Conservation (phyloP, 495 filamentous ascomycete species). For the Oleoguttula mirabilis region DNA sequence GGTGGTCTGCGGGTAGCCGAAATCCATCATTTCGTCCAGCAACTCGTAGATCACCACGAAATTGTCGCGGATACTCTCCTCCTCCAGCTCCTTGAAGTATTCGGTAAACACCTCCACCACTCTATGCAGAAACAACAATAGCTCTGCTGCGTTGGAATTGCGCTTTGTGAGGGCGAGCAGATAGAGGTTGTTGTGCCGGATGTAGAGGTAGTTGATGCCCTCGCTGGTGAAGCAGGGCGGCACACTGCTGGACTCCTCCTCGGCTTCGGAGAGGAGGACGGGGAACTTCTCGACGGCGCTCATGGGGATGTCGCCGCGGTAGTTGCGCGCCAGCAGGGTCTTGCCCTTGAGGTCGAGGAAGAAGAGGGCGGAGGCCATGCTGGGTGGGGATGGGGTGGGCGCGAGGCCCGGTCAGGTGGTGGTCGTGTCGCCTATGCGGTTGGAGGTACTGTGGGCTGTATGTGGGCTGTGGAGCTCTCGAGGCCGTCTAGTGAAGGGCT, state of each 20-base stretch:
- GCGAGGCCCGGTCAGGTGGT: conserved; percentile 14
- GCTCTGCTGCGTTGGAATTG: conserved; percentile 98
- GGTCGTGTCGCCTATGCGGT: too few species aligned
- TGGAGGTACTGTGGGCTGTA: too few species aligned
- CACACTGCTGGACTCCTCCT: conserved; percentile 97
- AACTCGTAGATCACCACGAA: conserved; percentile 99
- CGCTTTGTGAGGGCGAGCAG: conserved; percentile 96
- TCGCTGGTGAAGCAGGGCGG: conserved; percentile 98
- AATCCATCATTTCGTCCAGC: conserved; percentile 99
- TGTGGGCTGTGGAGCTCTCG: too few species aligned
- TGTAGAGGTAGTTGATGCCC: conserved; percentile 99
- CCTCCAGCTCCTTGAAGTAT: conserved; percentile 98
- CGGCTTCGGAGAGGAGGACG: conserved; percentile 89
- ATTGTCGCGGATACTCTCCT: conserved; percentile 98
- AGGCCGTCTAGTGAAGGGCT: too few species aligned
- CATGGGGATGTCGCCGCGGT: conserved; percentile 98
- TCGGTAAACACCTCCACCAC: conserved; percentile 98
- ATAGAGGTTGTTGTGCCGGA: conserved; percentile 98
- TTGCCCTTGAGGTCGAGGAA: conserved; percentile 99
- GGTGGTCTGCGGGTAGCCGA: conserved; percentile 97
- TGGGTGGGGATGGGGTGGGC: conserved; percentile 5
- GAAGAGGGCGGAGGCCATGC: conserved; percentile 95
- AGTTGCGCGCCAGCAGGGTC: conserved; percentile 98
- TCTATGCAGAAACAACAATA: conserved; percentile 95
- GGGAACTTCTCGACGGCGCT: conserved; percentile 98